Evolutionary conservation across 2,329 filamentous ascomycete species (phyloP).

Genomic region (Aureobasidium uvarum): DNA sequence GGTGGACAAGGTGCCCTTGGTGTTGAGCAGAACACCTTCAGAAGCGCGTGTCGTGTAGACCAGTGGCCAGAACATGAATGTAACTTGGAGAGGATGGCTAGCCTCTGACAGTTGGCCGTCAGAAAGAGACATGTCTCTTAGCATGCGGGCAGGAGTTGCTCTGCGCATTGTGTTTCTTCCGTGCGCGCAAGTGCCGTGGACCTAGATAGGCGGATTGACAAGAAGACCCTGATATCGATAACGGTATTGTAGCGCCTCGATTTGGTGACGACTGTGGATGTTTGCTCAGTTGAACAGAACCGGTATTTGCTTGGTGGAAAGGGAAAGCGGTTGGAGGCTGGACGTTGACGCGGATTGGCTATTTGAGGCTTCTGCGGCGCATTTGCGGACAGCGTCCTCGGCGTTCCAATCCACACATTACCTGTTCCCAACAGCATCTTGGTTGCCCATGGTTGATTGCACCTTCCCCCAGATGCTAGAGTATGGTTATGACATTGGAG

Average conservation of each 20-base stretch:
- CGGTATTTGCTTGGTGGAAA: neutral
- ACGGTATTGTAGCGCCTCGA: slow-evolving; percentile 4
- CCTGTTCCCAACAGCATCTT: neutral
- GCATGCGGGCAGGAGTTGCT: slow-evolving; percentile 11
- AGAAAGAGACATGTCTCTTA: slow-evolving; percentile 26
- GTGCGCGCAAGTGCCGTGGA: slow-evolving; percentile 8
- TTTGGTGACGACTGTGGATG: slow-evolving; percentile 19
- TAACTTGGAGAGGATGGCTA: neutral
- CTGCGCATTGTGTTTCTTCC: neutral
- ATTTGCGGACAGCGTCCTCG: neutral
- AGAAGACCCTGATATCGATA: slow-evolving; percentile 12
- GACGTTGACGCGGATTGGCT: slow-evolving; percentile 6
- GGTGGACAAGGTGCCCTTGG: neutral
- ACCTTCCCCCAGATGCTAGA: neutral
- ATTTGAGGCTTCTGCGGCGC: neutral
- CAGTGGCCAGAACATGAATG: slow-evolving; percentile 1
- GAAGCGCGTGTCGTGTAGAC: too few species aligned
- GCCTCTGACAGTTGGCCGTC: slow-evolving; percentile 15
- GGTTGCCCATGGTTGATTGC: neutral
- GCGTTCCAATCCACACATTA: too few species aligned
- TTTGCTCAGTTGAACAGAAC: neutral
- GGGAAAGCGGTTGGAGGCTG: slow-evolving; percentile 5
- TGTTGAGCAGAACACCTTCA: neutral
- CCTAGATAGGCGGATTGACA: neutral
- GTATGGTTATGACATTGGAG: neutral